Conservation (phyloP, 495 filamentous ascomycete species). For the Massariosphaeria phaeospora region DNA sequence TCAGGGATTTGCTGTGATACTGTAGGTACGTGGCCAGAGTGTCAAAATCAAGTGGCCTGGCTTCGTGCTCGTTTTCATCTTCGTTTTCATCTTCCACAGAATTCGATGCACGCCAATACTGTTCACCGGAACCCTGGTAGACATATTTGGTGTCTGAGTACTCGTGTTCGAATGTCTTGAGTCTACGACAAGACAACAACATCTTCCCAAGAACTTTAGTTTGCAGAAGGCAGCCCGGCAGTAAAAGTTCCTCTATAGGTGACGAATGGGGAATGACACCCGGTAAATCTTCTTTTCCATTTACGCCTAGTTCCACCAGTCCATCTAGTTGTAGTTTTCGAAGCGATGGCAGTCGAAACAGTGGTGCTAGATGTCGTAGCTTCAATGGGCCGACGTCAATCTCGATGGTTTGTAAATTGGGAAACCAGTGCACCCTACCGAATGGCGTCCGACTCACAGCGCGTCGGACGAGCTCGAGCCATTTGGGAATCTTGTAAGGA, state of each 20-base stretch:
- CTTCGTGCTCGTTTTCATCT: too few species aligned
- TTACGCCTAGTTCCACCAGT: not conserved
- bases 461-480: slow-evolving; percentile 3
- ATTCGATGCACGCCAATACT: too few species aligned
- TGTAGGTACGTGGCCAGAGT: too few species aligned
- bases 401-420: not conserved
- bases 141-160: not conserved
- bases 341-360: slow-evolving; percentile 6
- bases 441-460: slow-evolving; percentile 3
- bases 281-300: not conserved
- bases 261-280: not conserved
- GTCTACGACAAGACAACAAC: not conserved
- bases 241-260: not conserved
- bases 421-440: slow-evolving; percentile 1
- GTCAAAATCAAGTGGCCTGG: too few species aligned
- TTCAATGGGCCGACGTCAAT: not conserved
- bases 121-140: too few species aligned
- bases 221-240: not conserved
- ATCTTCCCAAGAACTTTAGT: not conserved
- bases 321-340: not conserved
- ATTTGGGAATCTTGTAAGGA: slow-evolving; percentile 4
- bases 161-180: not conserved
- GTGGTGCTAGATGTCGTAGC: not conserved
- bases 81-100: too few species aligned
- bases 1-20: too few species aligned